Evolutionary conservation across 805 yeast species (phyloP), one percentile per base, ranked within the genome.

Genomic region (Clavispora carvajalis): DNA sequence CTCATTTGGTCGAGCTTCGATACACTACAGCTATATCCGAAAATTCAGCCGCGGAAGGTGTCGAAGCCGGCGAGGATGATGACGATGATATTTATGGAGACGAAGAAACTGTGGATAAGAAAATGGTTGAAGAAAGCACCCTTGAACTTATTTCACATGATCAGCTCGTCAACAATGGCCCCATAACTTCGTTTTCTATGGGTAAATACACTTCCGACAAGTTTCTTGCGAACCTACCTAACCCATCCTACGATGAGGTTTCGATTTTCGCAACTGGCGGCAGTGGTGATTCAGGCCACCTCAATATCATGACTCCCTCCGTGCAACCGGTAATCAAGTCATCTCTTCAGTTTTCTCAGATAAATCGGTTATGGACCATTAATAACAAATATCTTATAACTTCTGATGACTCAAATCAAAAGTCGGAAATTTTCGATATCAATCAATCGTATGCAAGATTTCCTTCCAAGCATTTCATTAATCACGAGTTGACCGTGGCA

Each of bases 201-300:
- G 96, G 90, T 0, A 69, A 71, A 36, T 67, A 75, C 21, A 73
- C 84, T 0, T 69, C 76, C 0, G 80, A 77, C 13, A 65, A 65
- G 34, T 73, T 69, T 40, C 65, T 76, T 9, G 76, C 80, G 40
- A 86, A 88, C 34, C 67, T 84, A 22, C 65, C 76, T 0, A 85
- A 85, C 54, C 91, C 95, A 2, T 82, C 80, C 46, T 67, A 59
- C 46, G 69, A 74, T 35, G 93, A 85, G 52, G 65, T 74, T 13
- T 83, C 87, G 6, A 74, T 88, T 3, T 74, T 87, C 6, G 78
- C 83, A 0, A 74, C 87, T 3, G 74, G 84, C 0, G 96, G 96
- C 1, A 69, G 79, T 12, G 79, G 73, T 7, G 49, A 57, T 1
- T 69, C 74, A 6, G 76, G 85, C 10, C 69, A 74, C 16, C 45